A percentile compares a stretch with the other conserved stretches of the same genome.
These are phyloP conservation scores for Takashimella tepidaria DNA, from an alignment of 1,284 basidiomycete genomes.

Conservation along the genomic window DNA sequence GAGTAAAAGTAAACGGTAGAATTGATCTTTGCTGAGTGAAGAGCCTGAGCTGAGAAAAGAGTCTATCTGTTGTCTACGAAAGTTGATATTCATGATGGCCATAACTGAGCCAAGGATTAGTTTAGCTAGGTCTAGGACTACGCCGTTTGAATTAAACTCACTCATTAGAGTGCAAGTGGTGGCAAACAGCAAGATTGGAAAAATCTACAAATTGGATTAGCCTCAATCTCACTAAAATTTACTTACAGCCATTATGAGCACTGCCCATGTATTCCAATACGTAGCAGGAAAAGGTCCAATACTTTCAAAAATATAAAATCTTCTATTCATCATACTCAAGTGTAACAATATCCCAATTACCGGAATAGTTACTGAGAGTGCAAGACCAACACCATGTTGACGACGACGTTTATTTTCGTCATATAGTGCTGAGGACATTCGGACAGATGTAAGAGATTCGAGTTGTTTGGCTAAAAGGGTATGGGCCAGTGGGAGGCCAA, in stretches of 20 bases:
- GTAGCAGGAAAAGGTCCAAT: constrained; percentile 11
- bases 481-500: constrained; percentile 17
- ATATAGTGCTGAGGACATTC: constrained; percentile 11
- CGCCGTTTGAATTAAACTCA: background rate
- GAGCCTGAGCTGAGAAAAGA: constrained; percentile 13
- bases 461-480: constrained; percentile 17
- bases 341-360: constrained; percentile 15
- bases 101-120: constrained; percentile 8
- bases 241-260: constrained; percentile 13
- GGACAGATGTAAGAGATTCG: constrained; percentile 16
- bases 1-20: constrained; percentile 12
- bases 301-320: constrained; percentile 15
- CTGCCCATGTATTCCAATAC: constrained; percentile 21
- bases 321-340: constrained; percentile 13
- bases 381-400: constrained; percentile 8
- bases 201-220: background rate
- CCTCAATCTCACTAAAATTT: background rate
- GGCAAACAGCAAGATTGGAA: constrained; percentile 14
- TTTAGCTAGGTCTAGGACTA: background rate
- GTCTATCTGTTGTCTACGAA: constrained; percentile 10
- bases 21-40: constrained; percentile 13
- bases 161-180: background rate
- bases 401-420: constrained; percentile 11
- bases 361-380: constrained; percentile 6
- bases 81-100: constrained; percentile 16